Percentiles rank a stretch among this genome's conserved stretches.
Conservation (phyloP, 139 green algal genomes). For the Chlamydomonas incerta region DNA sequence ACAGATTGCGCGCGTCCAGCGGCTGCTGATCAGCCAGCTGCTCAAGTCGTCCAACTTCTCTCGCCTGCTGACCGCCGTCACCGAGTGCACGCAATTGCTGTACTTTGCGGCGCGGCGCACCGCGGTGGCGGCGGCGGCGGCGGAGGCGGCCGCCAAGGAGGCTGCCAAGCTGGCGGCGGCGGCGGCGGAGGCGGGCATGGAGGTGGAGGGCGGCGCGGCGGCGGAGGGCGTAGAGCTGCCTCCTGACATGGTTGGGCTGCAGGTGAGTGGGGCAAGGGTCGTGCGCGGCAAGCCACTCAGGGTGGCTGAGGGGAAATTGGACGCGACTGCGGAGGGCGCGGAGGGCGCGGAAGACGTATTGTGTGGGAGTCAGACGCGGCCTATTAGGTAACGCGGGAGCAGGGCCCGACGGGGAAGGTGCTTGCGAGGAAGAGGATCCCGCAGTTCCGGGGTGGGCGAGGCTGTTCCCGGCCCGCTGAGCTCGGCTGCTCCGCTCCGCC, state of each 20-base stretch:
- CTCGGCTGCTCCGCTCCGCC: too few species aligned
- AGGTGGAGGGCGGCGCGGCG: not conserved
- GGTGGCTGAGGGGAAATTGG: too few species aligned
- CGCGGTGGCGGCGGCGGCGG: not conserved
- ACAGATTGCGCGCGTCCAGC: slow-evolving; percentile 71
- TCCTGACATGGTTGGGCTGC: not conserved
- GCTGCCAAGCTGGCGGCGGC: not conserved
- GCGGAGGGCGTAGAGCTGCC: not conserved
- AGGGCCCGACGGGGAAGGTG: too few species aligned
- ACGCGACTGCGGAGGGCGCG: too few species aligned
- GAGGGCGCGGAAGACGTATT: too few species aligned
- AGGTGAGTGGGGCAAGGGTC: not conserved
- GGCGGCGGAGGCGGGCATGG: not conserved
- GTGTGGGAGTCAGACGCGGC: too few species aligned
- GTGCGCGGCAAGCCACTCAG: too few species aligned
- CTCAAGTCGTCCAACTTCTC: slow-evolving; percentile 80
- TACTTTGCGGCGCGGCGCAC: slow-evolving; percentile 3
- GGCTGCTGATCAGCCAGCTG: slow-evolving; percentile 70
- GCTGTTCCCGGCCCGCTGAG: too few species aligned
- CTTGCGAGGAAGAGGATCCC: too few species aligned
- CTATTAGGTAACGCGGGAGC: too few species aligned
- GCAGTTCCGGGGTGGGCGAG: too few species aligned
- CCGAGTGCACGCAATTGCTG: slow-evolving; percentile 65
- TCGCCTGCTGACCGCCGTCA: slow-evolving; percentile 74
- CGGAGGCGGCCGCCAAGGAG: not conserved